These are phyloP conservation scores for Solanum pennellii DNA, from an alignment of 257 asterid genomes.

Conservation along the genomic window DNA sequence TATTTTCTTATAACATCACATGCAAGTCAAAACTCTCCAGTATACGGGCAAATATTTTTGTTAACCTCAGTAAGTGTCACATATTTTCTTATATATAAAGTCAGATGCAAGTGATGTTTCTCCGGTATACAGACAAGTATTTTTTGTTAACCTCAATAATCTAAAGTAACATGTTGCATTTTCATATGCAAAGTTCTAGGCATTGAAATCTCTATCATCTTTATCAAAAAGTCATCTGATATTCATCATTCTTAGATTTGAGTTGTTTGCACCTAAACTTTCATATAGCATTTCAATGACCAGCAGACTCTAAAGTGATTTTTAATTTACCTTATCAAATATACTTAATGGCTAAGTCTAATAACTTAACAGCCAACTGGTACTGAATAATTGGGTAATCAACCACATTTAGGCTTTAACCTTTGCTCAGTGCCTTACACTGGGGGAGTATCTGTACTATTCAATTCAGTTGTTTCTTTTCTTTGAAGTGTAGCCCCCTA, in stretches of 20 bases:
- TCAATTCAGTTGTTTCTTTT: not conserved
- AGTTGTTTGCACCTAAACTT: not conserved
- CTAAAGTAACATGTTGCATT: not conserved
- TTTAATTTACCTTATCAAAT: not conserved
- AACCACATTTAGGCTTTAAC: not conserved
- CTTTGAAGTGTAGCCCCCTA: not conserved
- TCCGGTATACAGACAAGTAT: not conserved
- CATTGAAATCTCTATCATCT: not conserved
- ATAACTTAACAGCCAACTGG: not conserved
- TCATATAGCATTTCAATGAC: not conserved
- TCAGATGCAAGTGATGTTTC: not conserved
- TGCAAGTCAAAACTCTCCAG: not conserved
- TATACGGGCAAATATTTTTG: not conserved
- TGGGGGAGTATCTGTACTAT: not conserved
- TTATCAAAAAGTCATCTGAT: not conserved
- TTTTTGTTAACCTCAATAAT: not conserved
- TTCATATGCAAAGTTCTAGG: not conserved
- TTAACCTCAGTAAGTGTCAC: not conserved
- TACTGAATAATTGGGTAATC: not conserved
- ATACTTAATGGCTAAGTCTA: not conserved
- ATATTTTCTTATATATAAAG: not conserved
- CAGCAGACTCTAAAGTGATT: not conserved
- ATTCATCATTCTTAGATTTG: not conserved
- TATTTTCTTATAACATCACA: not conserved
- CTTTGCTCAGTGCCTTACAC: not conserved